Conservation (phyloP, 352 stramenopile species). For the Plasmopara halstedii region DNA sequence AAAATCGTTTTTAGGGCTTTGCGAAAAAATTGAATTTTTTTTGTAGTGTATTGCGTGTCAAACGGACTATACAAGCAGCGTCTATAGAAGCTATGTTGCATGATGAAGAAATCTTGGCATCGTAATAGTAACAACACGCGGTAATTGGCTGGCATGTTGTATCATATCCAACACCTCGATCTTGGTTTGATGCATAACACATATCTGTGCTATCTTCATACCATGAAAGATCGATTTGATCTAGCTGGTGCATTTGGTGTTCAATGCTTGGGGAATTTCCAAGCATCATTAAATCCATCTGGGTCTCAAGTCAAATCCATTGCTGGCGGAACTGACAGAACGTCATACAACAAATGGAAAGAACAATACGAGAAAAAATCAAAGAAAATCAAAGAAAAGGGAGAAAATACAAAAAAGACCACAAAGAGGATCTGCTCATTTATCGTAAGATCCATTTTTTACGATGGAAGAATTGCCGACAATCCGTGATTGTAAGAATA, state of each 20-base stretch:
- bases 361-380: not conserved
- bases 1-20: not conserved
- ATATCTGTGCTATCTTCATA: not conserved
- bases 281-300: not conserved
- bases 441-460: not conserved
- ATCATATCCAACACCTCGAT: not conserved
- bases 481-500: not conserved
- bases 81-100: not conserved
- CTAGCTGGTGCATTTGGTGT: not conserved
- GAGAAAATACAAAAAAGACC: not conserved
- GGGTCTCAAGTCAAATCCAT: not conserved
- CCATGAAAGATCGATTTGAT: not conserved
- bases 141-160: not conserved
- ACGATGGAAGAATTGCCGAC: not conserved
- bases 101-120: not conserved
- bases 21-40: not conserved
- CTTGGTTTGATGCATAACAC: not conserved
- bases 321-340: not conserved
- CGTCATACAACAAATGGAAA: not conserved
- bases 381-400: not conserved
- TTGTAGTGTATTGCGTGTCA: not conserved
- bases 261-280: not conserved
- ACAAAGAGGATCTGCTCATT: not conserved
- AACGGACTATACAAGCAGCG: not conserved
- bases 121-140: not conserved